phyloP scores from a whole-genome alignment of 75 land plant genomes.

The Cryptomeria japonica region DNA sequence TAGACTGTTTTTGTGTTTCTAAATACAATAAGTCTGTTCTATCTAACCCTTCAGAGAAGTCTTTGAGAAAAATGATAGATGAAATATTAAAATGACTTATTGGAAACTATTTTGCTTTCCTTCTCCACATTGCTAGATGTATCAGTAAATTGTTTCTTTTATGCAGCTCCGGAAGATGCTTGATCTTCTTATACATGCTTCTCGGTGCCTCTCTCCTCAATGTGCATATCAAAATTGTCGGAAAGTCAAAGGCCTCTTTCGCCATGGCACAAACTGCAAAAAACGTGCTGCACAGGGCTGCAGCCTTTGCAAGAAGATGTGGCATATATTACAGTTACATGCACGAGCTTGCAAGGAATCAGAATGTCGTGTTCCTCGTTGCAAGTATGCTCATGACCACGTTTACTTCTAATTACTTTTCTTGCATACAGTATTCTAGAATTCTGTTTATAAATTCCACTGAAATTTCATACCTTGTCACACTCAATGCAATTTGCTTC shows the following conservation, averaged over 20 bases:
- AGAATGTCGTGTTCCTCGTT: slow-evolving; percentile 88
- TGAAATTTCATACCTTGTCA: neutral
- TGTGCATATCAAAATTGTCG: slow-evolving; percentile 87
- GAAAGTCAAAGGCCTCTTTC: slow-evolving; percentile 87
- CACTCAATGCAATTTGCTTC: neutral
- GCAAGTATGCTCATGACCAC: slow-evolving; percentile 54
- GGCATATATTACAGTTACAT: slow-evolving; percentile 89
- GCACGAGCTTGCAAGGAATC: slow-evolving; percentile 93
- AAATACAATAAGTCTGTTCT: neutral
- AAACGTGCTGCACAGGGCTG: slow-evolving; percentile 81
- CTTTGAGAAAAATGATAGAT: neutral
- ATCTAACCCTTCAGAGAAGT: neutral
- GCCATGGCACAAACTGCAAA: slow-evolving; percentile 82
- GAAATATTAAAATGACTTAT: neutral
- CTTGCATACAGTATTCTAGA: neutral
- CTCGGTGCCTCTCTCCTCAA: slow-evolving; percentile 65
- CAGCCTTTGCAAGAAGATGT: slow-evolving; percentile 79
- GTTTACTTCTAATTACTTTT: neutral
- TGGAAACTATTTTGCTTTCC: neutral
- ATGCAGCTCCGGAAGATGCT: neutral
- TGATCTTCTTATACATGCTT: slow-evolving; percentile 64
- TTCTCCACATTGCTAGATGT: neutral
- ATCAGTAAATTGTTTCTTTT: neutral
- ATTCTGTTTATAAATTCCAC: neutral
- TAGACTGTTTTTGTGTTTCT: neutral